Percentiles rank a stretch among this genome's conserved stretches.
These are phyloP conservation scores for Parascedosporium putredinis DNA, from an alignment of 2,329 filamentous ascomycete species.

Conservation along the genomic window DNA sequence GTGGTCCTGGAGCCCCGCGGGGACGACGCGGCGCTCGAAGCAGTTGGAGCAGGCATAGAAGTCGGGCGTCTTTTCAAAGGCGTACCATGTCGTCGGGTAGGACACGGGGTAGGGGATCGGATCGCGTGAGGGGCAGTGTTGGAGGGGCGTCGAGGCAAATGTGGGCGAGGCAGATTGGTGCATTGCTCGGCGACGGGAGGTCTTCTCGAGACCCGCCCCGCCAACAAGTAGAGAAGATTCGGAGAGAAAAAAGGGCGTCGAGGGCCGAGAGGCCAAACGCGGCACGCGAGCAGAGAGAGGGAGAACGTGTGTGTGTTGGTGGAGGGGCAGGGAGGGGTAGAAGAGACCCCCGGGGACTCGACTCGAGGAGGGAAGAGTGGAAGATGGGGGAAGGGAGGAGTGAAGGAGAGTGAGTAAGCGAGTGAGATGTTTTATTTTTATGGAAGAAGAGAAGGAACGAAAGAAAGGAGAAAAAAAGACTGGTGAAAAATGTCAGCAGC, in stretches of 20 bases:
- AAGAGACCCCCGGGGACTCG: no score
- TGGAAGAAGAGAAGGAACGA: background rate
- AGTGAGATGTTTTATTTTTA: no score
- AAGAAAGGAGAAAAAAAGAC: background rate
- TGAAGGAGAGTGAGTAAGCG: no score
- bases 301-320: no score
- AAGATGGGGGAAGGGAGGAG: no score
- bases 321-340: no score
- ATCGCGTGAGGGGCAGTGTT: slow-evolving; percentile 7
- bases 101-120: slow-evolving; percentile 8
- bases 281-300: background rate
- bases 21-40: background rate
- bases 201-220: no score
- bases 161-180: slow-evolving; percentile 1
- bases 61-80: slow-evolving; percentile 1
- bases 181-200: no score
- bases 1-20: background rate
- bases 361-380: no score
- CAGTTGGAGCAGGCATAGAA: slow-evolving; percentile 8
- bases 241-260: no score
- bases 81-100: slow-evolving; percentile 8
- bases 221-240: no score
- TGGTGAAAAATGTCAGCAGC: no score
- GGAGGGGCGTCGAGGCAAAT: slow-evolving; percentile 6
- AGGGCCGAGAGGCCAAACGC: background rate